A percentile compares a stretch with the other conserved stretches of the same genome.
phyloP scores from a whole-genome alignment of 345 rosid species.

The Syzygium grande region DNA sequence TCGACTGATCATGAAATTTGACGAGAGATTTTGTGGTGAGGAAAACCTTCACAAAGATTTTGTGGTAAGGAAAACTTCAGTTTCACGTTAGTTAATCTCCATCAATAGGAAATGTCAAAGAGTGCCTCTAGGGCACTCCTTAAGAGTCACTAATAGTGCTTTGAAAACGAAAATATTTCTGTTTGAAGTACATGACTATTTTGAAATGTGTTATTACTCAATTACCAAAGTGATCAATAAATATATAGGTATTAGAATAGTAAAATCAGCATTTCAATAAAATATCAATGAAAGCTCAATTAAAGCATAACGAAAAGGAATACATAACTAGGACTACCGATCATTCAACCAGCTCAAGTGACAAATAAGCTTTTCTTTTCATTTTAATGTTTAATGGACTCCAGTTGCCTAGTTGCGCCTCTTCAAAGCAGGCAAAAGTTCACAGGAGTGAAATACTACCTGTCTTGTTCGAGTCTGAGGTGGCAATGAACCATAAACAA shows the following conservation, averaged over 20 bases:
- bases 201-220: background rate
- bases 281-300: background rate
- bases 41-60: background rate
- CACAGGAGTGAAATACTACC: constrained; percentile 25
- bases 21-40: background rate
- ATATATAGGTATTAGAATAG: background rate
- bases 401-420: background rate
- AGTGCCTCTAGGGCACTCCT: background rate
- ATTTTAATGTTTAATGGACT: background rate
- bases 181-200: background rate
- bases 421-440: constrained; percentile 11
- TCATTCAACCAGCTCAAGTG: background rate
- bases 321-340: background rate
- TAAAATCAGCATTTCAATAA: background rate
- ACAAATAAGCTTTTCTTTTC: background rate
- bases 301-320: background rate
- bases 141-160: background rate
- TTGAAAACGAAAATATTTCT: background rate
- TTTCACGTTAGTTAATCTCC: background rate
- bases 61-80: background rate
- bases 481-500: constrained; percentile 92
- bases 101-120: background rate
- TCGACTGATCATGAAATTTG: background rate
- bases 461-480: constrained; percentile 92
- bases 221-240: background rate